Base-by-base conservation (phyloP, 768 basidiomycete species). In the Agrocybe chaxingu region DNA sequence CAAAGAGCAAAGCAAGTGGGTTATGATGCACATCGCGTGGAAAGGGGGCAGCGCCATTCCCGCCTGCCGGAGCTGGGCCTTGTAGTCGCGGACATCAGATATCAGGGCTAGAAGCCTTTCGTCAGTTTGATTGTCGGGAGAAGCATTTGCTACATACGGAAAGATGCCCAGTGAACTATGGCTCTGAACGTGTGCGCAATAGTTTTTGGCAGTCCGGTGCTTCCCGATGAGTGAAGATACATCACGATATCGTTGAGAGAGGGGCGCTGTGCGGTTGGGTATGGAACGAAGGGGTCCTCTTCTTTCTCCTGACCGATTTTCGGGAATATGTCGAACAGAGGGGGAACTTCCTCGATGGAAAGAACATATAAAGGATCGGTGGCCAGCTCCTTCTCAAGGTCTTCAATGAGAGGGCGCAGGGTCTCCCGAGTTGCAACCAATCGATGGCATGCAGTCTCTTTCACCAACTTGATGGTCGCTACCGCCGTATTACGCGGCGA, bases 141-240 rank as follows among this genome's bases (percentile, higher is more conserved):
- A 36, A 34, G 36, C 30, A 35, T 9, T 34, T 37, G 16, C 11
- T 12, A 57, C 71, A 57, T 55, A 77, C 74, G 61, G 30, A 63
- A 59, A 18, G 54, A 50, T 10, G 63, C 66, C 66, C 71, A 73
- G 32, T 73, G 64, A 3, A 63, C 31, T 7, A 66, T 40, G 8
- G 56, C 62, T 9, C 57, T 51, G 38, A 69, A 62, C 0, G 65
- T 70, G 31, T 71, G 63, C 2, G 66, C 59, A 40, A 79, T 70
- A 7, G 72, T 56, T 48, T 75, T 78, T 0, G 77, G 76, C 41
- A 74, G 66, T 2, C 76, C 75, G 0, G 77, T 76, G 44, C 75
- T 77, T 11, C 77, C 77, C 3, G 79, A 79, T 0, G 79, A 79
- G 51, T 79, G 76, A 0, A 76, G 57, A 44, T 74, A 78, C 7